Conservation (phyloP, 148 eudicot species). For the Chenopodium album region DNA sequence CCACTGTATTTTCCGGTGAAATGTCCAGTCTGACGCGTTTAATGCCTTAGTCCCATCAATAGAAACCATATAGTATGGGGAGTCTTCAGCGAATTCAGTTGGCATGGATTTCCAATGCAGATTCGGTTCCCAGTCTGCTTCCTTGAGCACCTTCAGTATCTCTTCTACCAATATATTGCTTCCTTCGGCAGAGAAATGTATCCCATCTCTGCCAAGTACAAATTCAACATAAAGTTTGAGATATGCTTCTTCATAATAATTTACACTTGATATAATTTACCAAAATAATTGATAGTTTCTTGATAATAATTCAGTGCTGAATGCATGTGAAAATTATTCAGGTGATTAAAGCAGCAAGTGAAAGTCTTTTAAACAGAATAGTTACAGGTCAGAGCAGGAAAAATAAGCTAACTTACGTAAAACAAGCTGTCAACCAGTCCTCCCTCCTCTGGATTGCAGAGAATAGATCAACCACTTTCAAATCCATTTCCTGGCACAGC, state of each 20-base stretch:
- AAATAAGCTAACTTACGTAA: conserved; percentile 57
- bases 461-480: conserved; percentile 81
- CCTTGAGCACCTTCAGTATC: conserved; percentile 76
- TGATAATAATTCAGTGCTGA: neutral
- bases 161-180: conserved; percentile 76
- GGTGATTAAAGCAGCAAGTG: neutral
- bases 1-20: conserved; percentile 63
- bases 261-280: no score
- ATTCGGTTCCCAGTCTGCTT: conserved; percentile 84
- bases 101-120: conserved; percentile 87
- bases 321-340: neutral
- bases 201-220: conserved; percentile 63
- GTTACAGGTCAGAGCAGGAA: neutral
- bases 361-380: neutral
- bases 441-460: conserved; percentile 77
- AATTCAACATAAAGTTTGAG: neutral
- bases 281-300: neutral
- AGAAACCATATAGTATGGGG: conserved; percentile 60
- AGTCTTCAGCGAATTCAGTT: conserved; percentile 69
- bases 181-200: conserved; percentile 82
- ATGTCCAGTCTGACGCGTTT: conserved; percentile 79
- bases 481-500: conserved; percentile 62
- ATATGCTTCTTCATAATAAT: neutral
- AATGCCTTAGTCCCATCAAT: conserved; percentile 59
- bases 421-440: conserved; percentile 72